A percentile compares a stretch with the other conserved stretches of the same genome.
These are phyloP conservation scores for Ogataea pilisensis DNA, from an alignment of 805 yeast genomes.

Conservation along the genomic window DNA sequence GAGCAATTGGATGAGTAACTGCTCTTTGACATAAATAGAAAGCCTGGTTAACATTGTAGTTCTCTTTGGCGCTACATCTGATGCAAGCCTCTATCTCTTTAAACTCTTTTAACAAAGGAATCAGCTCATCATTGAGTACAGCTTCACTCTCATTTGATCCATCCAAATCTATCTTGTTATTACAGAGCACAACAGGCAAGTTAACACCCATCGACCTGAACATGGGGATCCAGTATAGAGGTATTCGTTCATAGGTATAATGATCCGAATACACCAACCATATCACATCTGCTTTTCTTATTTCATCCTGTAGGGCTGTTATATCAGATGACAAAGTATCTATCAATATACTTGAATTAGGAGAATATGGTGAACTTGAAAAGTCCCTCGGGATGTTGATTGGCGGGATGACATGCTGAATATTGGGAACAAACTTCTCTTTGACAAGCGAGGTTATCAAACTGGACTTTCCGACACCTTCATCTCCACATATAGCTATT, in stretches of 20 bases:
- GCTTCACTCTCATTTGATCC: conserved; percentile 41
- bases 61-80: conserved; percentile 80
- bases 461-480: conserved; percentile 81
- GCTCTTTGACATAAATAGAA: conserved; percentile 92
- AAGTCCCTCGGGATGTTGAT: conserved; percentile 77
- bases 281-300: conserved; percentile 82
- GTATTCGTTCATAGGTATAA: conserved; percentile 87
- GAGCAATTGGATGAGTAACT: conserved; percentile 88
- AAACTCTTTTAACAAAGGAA: conserved; percentile 82
- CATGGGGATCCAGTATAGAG: conserved; percentile 92
- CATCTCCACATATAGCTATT: conserved; percentile 93
- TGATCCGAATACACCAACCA: conserved; percentile 95
- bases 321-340: conserved; percentile 77
- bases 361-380: conserved; percentile 53
- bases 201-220: conserved; percentile 92
- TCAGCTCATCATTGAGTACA: conserved; percentile 68
- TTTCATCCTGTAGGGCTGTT: conserved; percentile 57
- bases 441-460: conserved; percentile 77
- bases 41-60: conserved; percentile 82
- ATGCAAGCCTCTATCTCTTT: conserved; percentile 93
- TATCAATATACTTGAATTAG: conserved; percentile 63
- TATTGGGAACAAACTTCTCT: conserved; percentile 71
- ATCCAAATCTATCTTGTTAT: conserved; percentile 47
- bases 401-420: conserved; percentile 78
- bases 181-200: conserved; percentile 86